Percentiles rank a stretch among this genome's conserved stretches.
These are phyloP conservation scores for Actinomortierella ambigua DNA, from an alignment of 371 early-diverging fungal genomes.

Conservation along the genomic window DNA sequence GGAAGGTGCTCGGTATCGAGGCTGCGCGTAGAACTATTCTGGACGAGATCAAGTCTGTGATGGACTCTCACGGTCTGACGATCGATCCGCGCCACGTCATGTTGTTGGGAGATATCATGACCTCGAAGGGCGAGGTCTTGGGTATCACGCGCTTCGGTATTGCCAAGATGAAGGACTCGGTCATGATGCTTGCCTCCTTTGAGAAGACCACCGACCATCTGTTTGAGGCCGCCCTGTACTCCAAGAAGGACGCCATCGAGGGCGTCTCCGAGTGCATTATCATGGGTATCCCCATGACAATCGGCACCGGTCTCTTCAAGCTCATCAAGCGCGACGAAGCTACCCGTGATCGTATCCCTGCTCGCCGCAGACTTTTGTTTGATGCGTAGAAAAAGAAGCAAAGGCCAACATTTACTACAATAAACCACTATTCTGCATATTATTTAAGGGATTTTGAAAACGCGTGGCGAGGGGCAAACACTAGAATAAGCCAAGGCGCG, in stretches of 20 bases:
- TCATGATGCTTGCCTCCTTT: constrained; percentile 99
- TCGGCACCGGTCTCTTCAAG: constrained; percentile 98
- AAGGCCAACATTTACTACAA: neutral
- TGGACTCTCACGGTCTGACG: constrained; percentile 69
- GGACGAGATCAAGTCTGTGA: constrained; percentile 73
- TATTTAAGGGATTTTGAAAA: too few species aligned
- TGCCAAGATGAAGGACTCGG: constrained; percentile 98
- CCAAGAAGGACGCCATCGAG: constrained; percentile 90
- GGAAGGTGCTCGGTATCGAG: constrained; percentile 96
- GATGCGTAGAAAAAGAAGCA: constrained; percentile 32
- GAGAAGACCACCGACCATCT: constrained; percentile 99
- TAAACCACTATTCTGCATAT: too few species aligned
- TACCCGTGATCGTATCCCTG: constrained; percentile 54
- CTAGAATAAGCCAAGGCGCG: too few species aligned
- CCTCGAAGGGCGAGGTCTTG: constrained; percentile 94
- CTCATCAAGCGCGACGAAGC: constrained; percentile 72
- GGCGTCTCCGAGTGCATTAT: constrained; percentile 99
- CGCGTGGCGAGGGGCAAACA: too few species aligned
- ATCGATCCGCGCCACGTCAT: constrained; percentile 98
- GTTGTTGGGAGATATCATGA: constrained; percentile 99
- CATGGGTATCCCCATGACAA: constrained; percentile 97
- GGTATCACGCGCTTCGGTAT: constrained; percentile 99
- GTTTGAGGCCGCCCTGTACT: constrained; percentile 96
- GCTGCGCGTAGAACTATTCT: constrained; percentile 89
- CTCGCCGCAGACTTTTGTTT: constrained; percentile 65